Evolutionary conservation across 345 rosid species (phyloP), one percentile per base, ranked within the genome.

Genomic region (Mercurialis annua): DNA sequence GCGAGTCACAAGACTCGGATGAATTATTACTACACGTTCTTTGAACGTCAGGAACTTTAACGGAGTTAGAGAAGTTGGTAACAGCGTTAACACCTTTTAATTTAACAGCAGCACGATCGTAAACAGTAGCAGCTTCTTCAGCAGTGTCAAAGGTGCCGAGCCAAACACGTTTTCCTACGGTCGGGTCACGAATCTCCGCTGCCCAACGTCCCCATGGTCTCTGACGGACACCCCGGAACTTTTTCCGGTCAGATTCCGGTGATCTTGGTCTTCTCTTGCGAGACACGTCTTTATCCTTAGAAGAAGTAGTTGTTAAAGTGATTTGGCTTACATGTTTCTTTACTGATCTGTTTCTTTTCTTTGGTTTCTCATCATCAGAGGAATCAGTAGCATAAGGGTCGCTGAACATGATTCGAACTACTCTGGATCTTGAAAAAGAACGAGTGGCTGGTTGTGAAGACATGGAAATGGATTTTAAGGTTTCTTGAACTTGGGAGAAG

Each of bases 141-240:
- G 90, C 82, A 0, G 85, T 83, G 24, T 83, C 71, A 7, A 73
- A 85, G 11, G 87, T 85, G 0, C 90, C 90, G 0, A 85, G 75
- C 90, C 90, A 85, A 0, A 83, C 62, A 65, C 90, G 82, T 20
- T 72, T 74, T 6, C 76, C 38, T 1, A 66, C 3, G 47, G 49
- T 73, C 24, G 81, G 85, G 14, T 73, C 73, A 40, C 90, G 79
- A 58, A 85, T 85, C 83, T 85, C 90, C 7, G 90, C 90, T 10
- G 82, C 87, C 87, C 87, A 85, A 8, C 80, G 67, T 0, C 90
- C 90, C 90, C 90, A 85, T 6, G 84, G 87, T 20, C 90, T 72
- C 77, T 70, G 85, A 10, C 90, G 80, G n/a, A 85, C 90, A 1
- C 90, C 90, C 14, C 85, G 71, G 27, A 69, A 85, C 52, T 81